Evolutionary conservation across 495 filamentous ascomycete species (phyloP), one percentile per base, ranked within the genome.

Genomic region (Symbiotaphrina buchneri): DNA sequence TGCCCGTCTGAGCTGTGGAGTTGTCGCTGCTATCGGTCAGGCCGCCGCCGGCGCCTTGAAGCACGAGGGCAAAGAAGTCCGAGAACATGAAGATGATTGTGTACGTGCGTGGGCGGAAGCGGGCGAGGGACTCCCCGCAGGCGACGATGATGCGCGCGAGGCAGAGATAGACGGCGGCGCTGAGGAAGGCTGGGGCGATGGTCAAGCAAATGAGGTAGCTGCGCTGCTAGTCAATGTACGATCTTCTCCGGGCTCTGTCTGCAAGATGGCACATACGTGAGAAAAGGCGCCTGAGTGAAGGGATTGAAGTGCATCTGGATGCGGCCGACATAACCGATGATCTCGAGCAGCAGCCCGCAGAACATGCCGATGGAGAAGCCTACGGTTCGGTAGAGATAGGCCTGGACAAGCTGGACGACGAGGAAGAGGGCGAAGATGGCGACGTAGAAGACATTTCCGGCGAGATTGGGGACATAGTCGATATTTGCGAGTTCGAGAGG

Each of bases 151-250:
- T 62, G 32, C 66, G 55, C 0, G 61, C 53, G 2, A 71, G 54
- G 44, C 63, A 72, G 26, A 76, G 58, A 40, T 78, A 78, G 38
- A 76, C 61, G 36, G 61, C 65, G 2, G 62, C 72, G 18, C 64
- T 53, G 21, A 76, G 43, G 46, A 76, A 73, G 28, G 66, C 65
- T 2, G 71, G 71, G 5, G 50, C 72, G 32, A 77, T 61, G 13
- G 70, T 74, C n/a, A 76, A 49, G 39, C 48, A 53, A 46, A 64
- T 61, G 36, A 72, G 63, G 47, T 71, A 63, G 23, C 52, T 58
- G 27, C 21, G 16, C 18, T 6, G 1, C 10, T 18, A 31, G 38
- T 31, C 15, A 26, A 11, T 16, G 15, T 11, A 3, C 18, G 14
- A 10, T 20, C 4, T 37, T 13, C 29, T 17, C 21, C 7, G 7